A percentile compares a stretch with the other conserved stretches of the same genome.
Evolutionary conservation across 805 yeast genomes (phyloP).

Genomic region (Cyberlindnera xishuangbannaensis): DNA sequence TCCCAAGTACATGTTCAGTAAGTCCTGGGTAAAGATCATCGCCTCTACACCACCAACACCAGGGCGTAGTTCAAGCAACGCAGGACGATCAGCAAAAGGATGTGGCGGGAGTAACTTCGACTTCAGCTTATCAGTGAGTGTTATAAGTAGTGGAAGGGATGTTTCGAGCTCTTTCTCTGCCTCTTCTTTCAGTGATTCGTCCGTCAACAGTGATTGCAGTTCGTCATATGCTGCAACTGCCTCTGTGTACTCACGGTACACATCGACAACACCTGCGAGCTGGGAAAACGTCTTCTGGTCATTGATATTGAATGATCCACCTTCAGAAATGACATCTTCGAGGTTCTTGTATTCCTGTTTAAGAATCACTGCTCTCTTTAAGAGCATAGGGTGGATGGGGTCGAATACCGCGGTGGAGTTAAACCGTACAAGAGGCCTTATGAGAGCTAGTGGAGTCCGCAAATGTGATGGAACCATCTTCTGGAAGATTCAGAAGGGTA

Average conservation of each 20-base stretch:
- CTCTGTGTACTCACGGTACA: constrained; percentile 33
- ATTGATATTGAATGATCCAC: constrained; percentile 37
- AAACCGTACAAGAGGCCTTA: neutral
- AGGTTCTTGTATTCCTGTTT: constrained; percentile 35
- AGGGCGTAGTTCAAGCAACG: constrained; percentile 82
- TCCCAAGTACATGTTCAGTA: constrained; percentile 73
- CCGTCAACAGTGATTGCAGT: constrained; percentile 40
- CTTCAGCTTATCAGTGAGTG: constrained; percentile 42
- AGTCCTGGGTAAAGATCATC: constrained; percentile 73
- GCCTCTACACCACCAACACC: constrained; percentile 98
- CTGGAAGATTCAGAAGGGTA: no score
- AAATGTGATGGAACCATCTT: no score
- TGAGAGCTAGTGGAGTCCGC: no score
- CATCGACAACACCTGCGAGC: constrained; percentile 38
- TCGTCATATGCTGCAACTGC: constrained; percentile 29
- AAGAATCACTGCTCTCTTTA: constrained; percentile 41
- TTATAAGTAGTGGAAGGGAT: constrained; percentile 38
- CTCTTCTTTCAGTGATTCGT: constrained; percentile 45
- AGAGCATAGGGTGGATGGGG: constrained; percentile 45
- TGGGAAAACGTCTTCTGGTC: constrained; percentile 45
- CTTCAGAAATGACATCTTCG: constrained; percentile 37
- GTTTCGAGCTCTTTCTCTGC: constrained; percentile 56
- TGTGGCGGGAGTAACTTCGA: constrained; percentile 66
- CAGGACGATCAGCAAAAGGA: constrained; percentile 68
- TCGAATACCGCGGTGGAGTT: constrained; percentile 10